Base-by-base conservation (phyloP, 768 basidiomycete species). In the Hysterangium stoloniferum region DNA sequence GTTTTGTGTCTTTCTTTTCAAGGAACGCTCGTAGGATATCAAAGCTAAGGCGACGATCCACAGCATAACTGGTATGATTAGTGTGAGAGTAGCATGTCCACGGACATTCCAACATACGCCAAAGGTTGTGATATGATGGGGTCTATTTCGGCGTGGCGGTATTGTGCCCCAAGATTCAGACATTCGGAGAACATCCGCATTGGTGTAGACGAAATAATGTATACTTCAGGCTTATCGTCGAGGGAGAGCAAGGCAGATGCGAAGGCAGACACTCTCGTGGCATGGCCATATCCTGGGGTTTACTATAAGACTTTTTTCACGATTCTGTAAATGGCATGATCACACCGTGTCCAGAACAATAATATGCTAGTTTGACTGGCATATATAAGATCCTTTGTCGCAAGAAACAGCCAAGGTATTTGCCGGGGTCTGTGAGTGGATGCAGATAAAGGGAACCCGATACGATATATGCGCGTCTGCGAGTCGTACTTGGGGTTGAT, bases 121-220 rank as follows among this genome's bases (percentile, higher is more conserved):
- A 88, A 67, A 48, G 86, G 86, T 61, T 90, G 86, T 6, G 83
- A 78, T 34, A 90, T 83, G 38, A 88, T 80, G 6, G 86, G 86
- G 61, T 89, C 86, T 35, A 89, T 82, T 49, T 82, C 72, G 8
- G 82, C 80, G 62, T 77, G 74, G 40, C 86, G 77, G 66, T 88
- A 88, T 32, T 61, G 54, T 3, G 84, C 85, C 42, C 85, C 86
- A 9, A 68, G 63, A 22, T 71, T 71, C 35, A 86, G 71, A 59
- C 79, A 78, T 50, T 82, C 77, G 1, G 76, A 62, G 59, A 90
- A 88, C 27, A 88, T 79, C 58, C 77, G 81, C 52, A 72, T 69
- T 9, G 85, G 85, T 1, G 86, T 86, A 25, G 84, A 85, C 1
- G 86, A 87, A 25, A 82, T 74, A 49, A 90, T 82, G 61, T 79